phyloP scores from a whole-genome alignment of 805 yeast genomes.

The Danielozyma ontarioensis region DNA sequence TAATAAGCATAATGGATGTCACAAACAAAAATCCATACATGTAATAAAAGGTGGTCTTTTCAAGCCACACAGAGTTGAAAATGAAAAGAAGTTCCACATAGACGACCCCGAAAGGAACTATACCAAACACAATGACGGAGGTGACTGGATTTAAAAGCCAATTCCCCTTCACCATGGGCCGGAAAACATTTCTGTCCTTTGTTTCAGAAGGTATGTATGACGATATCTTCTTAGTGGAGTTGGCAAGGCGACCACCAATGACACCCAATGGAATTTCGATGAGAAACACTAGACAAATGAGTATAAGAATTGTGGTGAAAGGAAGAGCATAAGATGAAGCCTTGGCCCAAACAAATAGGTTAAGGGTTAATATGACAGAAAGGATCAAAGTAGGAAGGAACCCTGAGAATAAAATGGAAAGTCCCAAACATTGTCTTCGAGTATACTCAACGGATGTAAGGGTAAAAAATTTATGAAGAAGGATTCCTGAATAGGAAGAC shows the following conservation, averaged over 20 bases:
- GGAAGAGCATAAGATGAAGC: conserved; percentile 76
- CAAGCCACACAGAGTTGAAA: conserved; percentile 74
- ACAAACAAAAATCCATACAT: conserved; percentile 72
- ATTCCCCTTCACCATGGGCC: conserved; percentile 1
- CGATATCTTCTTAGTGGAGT: conserved; percentile 14
- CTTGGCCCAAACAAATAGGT: conserved; percentile 69
- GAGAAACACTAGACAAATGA: conserved; percentile 55
- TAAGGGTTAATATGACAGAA: conserved; percentile 48
- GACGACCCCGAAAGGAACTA: conserved; percentile 75
- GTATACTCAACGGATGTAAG: conserved; percentile 28
- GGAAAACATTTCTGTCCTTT: conserved; percentile 2
- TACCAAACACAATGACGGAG: conserved; percentile 51
- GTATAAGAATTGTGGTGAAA: conserved; percentile 62
- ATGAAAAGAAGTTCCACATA: conserved; percentile 72
- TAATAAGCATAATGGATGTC: conserved; percentile 52
- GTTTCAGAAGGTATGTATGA: conserved; percentile 3
- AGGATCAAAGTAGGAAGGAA: conserved; percentile 45
- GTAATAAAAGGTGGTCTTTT: conserved; percentile 72
- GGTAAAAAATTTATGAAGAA: conserved; percentile 53
- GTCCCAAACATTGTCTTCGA: conserved; percentile 6
- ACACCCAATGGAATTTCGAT: conserved; percentile 73
- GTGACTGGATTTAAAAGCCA: conserved; percentile 19
- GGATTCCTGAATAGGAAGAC: conserved; percentile 69
- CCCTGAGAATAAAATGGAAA: conserved; percentile 30
- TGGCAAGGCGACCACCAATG: conserved; percentile 60